Conservation (phyloP, 2,329 filamentous ascomycete species). For the Emergomyces pasteurianus region DNA sequence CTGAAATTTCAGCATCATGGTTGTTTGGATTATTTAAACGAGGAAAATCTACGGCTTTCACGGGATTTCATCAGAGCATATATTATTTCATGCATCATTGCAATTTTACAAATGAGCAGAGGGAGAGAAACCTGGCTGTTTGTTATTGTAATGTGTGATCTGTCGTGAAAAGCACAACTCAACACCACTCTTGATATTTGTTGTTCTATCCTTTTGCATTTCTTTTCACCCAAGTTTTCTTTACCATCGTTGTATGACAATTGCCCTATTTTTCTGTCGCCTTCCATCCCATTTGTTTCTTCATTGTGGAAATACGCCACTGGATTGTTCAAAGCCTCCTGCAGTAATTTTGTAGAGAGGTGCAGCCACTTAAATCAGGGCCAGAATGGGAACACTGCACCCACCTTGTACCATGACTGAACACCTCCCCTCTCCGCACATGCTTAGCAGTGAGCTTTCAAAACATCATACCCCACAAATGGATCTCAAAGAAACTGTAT, state of each 20-base stretch:
- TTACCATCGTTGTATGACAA: not conserved
- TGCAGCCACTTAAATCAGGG: not conserved
- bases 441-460: not conserved
- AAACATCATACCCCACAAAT: not conserved
- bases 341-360: not conserved
- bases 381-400: not conserved
- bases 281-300: not conserved
- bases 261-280: not conserved
- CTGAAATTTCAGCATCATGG: not conserved
- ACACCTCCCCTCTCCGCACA: conserved; percentile 1
- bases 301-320: not conserved
- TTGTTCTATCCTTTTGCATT: not conserved
- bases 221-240: not conserved
- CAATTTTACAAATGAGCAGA: not conserved
- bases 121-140: not conserved
- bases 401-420: not conserved
- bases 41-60: not conserved
- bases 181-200: not conserved
- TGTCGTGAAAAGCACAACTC: not conserved
- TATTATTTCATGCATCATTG: not conserved
- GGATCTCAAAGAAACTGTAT: conserved; percentile 2
- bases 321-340: not conserved
- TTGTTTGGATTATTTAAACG: not conserved
- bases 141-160: not conserved
- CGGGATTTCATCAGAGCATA: not conserved